A percentile compares a stretch with the other conserved stretches of the same genome.
phyloP scores from a whole-genome alignment of 179 eudicot genomes.

The Patellifolia procumbens region DNA sequence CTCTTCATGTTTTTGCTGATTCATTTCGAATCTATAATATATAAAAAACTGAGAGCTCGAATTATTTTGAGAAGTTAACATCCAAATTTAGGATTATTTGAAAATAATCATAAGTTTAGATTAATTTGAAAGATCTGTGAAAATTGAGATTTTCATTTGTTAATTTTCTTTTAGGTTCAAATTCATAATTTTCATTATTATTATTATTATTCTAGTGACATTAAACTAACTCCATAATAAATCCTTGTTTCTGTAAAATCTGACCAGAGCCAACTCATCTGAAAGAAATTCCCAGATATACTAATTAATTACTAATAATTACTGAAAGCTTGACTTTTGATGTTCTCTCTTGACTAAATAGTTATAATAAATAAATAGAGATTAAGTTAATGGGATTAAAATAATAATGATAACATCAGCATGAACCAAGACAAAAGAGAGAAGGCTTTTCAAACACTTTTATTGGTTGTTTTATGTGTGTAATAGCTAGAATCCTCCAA shows the following conservation, averaged over 20 bases:
- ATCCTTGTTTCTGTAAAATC: slow-evolving; percentile 17
- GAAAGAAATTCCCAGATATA: slow-evolving; percentile 26
- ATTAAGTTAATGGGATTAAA: slow-evolving; percentile 30
- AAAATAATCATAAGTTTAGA: too few species aligned
- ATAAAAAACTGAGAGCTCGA: too few species aligned
- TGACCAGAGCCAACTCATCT: slow-evolving; percentile 37
- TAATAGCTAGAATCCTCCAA: slow-evolving; percentile 25
- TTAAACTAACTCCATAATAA: background rate
- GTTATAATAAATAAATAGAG: slow-evolving; percentile 5
- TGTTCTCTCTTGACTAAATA: slow-evolving; percentile 19
- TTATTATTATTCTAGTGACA: background rate
- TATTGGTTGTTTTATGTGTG: slow-evolving; percentile 40
- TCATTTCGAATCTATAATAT: too few species aligned
- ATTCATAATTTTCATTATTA: background rate
- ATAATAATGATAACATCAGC: slow-evolving; percentile 25
- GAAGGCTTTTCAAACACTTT: slow-evolving; percentile 44
- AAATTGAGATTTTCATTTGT: too few species aligned
- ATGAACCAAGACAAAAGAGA: slow-evolving; percentile 36
- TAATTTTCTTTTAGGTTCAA: background rate
- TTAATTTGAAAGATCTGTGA: too few species aligned
- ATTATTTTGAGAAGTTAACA: too few species aligned
- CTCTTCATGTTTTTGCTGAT: too few species aligned
- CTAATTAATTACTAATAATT: slow-evolving; percentile 28
- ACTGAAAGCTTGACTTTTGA: slow-evolving; percentile 33
- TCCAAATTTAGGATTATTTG: too few species aligned